These are phyloP conservation scores for Salvia hispanica DNA, from an alignment of 257 asterid species.

Conservation along the genomic window DNA sequence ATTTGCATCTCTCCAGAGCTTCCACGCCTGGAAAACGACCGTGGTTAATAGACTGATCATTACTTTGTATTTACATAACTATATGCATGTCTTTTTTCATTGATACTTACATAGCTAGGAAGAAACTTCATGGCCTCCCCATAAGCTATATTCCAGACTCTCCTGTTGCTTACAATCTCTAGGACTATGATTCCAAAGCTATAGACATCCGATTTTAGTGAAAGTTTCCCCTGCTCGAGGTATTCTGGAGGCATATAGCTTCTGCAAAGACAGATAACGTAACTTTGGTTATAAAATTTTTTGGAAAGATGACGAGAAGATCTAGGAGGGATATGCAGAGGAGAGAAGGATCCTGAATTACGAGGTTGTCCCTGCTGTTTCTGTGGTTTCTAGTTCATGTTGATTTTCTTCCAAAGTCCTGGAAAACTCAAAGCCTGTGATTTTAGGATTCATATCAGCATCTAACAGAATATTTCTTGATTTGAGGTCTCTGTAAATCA, in stretches of 20 bases:
- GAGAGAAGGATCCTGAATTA: not conserved
- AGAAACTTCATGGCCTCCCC: not conserved
- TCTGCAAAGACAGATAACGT: not conserved
- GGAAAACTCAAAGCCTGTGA: constrained; percentile 27
- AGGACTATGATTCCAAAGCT: constrained; percentile 32
- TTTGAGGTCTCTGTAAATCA: constrained; percentile 25
- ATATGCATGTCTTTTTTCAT: too few species aligned
- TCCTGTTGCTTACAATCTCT: constrained; percentile 33
- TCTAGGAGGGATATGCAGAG: not conserved
- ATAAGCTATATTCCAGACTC: too few species aligned
- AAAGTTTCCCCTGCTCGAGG: not conserved
- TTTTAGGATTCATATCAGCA: constrained; percentile 32
- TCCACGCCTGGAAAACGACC: not conserved
- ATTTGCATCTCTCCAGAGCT: constrained; percentile 28
- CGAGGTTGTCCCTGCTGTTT: constrained; percentile 2
- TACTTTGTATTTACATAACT: too few species aligned
- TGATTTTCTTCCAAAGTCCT: constrained; percentile 14
- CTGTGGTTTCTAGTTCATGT: constrained; percentile 9
- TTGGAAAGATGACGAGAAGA: not conserved
- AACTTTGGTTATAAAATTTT: too few species aligned
- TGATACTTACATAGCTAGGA: constrained; percentile 1
- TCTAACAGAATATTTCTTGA: constrained; percentile 33
- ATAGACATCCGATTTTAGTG: constrained; percentile 30
- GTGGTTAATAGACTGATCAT: too few species aligned
- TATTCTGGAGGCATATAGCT: constrained; percentile 34